Evolutionary conservation across 2,329 filamentous ascomycete genomes (phyloP), one percentile per base, ranked within the genome.

Genomic region (Xylariomycetidae sp.): DNA sequence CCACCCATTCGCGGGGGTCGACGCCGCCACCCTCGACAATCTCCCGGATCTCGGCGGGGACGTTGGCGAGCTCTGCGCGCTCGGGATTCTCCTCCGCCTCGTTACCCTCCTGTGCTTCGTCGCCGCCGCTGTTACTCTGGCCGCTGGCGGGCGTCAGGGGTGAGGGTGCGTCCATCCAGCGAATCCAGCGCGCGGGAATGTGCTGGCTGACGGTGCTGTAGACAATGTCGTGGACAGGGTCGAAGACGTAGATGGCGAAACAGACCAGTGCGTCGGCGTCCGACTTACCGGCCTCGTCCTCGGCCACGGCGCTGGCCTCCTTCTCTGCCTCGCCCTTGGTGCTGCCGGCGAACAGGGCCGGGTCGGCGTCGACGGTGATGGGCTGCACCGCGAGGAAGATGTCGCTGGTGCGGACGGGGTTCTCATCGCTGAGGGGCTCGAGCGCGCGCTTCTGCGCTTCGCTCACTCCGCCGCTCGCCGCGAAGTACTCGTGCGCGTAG

Each of bases 361-460:
- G 65, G 40, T 83, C 77, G 1, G 65, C 65, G 7, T 77, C 70
- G 43, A 83, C 74, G 32, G 68, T 72, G 50, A 96, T 77, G 8
- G 92, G 87, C 63, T 98, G 92, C 20, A 98, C 81, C n/a, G 89
- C 79, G 19, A 98, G 71, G 72, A 98, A 98, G 43, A 98, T 85
- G 57, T 98, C 87, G 38, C 85, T 93, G 53, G 83, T 94, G 37
- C 92, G 78, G 10, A 94, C 87, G 0, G 92, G 90, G 57, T 95
- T 96, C 25, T 72, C 76, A 58, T 93, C 86, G 60, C 78, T 87
- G 25, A 93, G 63, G 3, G 81, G 74, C 58, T 94, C 80, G 0
- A 83, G 82, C 1, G 88, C 88, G 34, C 85, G 77, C 51, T 82
- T 78, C 40, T 85, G 85, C 17, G 87, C 89, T 48, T 78, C 74